Evolutionary conservation across 2,329 filamentous ascomycete genomes (phyloP), one percentile per base, ranked within the genome.

Genomic region (Madurella fahalii): DNA sequence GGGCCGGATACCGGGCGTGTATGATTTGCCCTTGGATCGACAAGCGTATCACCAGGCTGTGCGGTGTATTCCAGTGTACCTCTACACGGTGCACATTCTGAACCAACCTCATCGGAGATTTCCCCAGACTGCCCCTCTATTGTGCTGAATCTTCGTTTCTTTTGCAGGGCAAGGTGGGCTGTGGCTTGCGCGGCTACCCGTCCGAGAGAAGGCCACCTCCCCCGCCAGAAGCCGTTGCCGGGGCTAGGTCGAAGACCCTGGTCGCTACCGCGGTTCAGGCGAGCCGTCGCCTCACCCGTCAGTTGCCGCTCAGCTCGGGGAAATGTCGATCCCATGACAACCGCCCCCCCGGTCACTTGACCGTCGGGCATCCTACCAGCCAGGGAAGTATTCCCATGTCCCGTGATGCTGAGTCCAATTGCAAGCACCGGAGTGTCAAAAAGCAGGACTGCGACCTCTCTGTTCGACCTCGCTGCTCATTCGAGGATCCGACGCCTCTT

Each of bases 381-480:
- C 18, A 44, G 48, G 17, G 30, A 15, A 30, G 40, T 25, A 7
- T 7, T 25, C 25, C 7, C 25, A 25, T 25, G 47, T 53, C 47
- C 51, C 51, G 54, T 57, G 50, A 53, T 51, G 40, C 18, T 11
- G 40, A 57, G 42, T 42, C 51, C 50, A 57, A 57, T 52, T 37
- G 46, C 46, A 52, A 39, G 17, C 25, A 34, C 16, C 12, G 41
- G 40, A 52, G 45, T 54, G 52, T 57, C 48, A 49, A 58, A 54
- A 52, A 40, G 44, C 47, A 50, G 39, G 49, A 13, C 45, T 52
- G 45, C 52, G 45, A 52, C 54, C 40, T 53, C 37, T 31, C 49
- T 47, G 30, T 42, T 43, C 20, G 46, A 56, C 34, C 34, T 37
- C 13, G 34, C 11, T 37, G 34, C 13, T 37, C 34, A 49, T 52